Base-by-base conservation (phyloP, 805 yeast genomes). In the Sporopachydermia lactativora region DNA sequence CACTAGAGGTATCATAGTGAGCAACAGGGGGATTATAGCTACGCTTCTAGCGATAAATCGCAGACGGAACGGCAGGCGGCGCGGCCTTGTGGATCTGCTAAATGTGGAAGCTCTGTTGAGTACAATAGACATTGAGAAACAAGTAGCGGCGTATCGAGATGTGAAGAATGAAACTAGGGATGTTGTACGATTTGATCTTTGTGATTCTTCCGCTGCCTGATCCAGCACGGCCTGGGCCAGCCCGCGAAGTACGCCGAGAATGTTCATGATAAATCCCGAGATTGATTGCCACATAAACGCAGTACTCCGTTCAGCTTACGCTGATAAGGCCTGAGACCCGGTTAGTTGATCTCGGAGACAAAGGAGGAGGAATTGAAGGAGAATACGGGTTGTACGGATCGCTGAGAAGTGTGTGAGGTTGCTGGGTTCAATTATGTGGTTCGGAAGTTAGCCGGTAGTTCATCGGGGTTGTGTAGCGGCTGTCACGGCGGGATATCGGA, bases 51-150 rank as follows among this genome's bases (percentile, higher is more conserved):
- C 49, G 4, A 65, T 8, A 3, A 61, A 34, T 18, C 58, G 54
- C 3, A 60, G 58, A 5, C 42, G 17, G 50, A 57, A 51, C 15
- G 53, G 68, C 31, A 68, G 50, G 31, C 55, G 46, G 28, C 57
- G 51, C 34, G 63, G 63, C 16, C 68, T 54, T 41, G 77, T 51
- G 4, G 74, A 58, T 0, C 77, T 61, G 2, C 81, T 76, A 65
- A 76, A 73, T 3, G 72, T 70, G 15, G 66, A 61, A 3, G 78
- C 68, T 46, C 83, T 58, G 53, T 77, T 77, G 45, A 77, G 57
- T 2, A 75, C 48, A 3, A 77, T 58, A 1, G 79, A 81, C 46
- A 75, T 71, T 5, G 70, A 51, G 66, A 75, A 71, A 53, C 81
- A 75, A 18, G 64, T 59, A 17, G 66, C 53, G 2, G 77, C 71